Base-by-base conservation (phyloP, 345 rosid species). In the Brassica incana region DNA sequence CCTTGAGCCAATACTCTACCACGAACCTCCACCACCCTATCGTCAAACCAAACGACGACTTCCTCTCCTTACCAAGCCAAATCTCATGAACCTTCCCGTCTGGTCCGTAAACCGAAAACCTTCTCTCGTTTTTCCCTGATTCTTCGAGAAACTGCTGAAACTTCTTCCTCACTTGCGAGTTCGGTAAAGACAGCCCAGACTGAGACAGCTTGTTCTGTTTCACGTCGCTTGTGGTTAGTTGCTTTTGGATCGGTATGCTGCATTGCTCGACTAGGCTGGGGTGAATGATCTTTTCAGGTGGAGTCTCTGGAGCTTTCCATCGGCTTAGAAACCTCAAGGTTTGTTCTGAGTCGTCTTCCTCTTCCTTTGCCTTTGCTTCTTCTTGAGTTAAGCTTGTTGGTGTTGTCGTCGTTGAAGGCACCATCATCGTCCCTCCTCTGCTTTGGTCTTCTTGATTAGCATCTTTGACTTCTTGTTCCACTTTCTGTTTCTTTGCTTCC, bases 231-330 rank as follows among this genome's bases (percentile, higher is more conserved):
- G 9, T 32, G 11, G 36, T 66, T 1, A 75, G 15, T 6, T 75
- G 78, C 64, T 52, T 75, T 6, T 23, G 64, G 23, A 52, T 50
- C 35, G 71, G 65, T 75, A 56, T 54, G 71, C 65, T 75, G 38
- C 64, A 65, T 33, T 12, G 14, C 15, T 40, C 78, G 25, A 65
- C 3, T n/a, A 2, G 3, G 40, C 4, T 54, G 10, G 0, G 9
- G 10, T 16, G 4, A 0, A 16, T 3, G 15, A 52, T 52, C 15
- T 10, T 2, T 29, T 14, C 4, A 3, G 78, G 56, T 8, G 25
- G 33, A 52, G 4, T 8, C 20, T 65, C 7, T 0, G 59, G 68
- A 6, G 65, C 14, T 0, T 27, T 75, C 65, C 65, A 75, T 20
- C 8, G 8, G 2, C 7, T 33, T 0, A 65, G 15, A 5, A 52